These are phyloP conservation scores for Boletellus sp. DNA, from an alignment of 768 basidiomycete genomes.

Conservation along the genomic window DNA sequence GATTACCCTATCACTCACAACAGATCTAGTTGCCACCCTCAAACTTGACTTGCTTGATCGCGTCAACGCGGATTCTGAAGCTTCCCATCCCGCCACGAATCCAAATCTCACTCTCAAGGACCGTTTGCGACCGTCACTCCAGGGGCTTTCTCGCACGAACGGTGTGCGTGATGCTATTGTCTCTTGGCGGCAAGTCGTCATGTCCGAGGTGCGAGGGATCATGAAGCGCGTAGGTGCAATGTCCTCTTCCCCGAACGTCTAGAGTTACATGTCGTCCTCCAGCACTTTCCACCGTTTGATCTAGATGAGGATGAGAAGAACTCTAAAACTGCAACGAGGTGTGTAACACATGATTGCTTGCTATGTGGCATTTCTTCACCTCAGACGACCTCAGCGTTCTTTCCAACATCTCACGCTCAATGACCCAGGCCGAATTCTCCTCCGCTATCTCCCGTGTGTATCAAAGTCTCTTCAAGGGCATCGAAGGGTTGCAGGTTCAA, in stretches of 20 bases:
- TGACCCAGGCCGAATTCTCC: conserved; percentile 69
- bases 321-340: conserved; percentile 30
- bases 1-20: conserved; percentile 71
- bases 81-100: conserved; percentile 16
- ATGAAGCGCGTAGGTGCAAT: conserved; percentile 53
- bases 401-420: conserved; percentile 54
- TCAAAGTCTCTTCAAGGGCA: conserved; percentile 53
- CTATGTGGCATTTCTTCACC: not conserved
- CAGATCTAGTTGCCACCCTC: conserved; percentile 72
- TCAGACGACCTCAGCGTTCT: conserved; percentile 30
- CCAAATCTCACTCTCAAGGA: conserved; percentile 52
- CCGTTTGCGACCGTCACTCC: conserved; percentile 65
- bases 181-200: conserved; percentile 68
- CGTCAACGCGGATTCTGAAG: conserved; percentile 29
- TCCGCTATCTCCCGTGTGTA: conserved; percentile 60
- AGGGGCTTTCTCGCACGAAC: conserved; percentile 71
- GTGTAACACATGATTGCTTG: conserved; percentile 4
- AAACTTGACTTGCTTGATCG: conserved; percentile 62
- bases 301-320: conserved; percentile 48
- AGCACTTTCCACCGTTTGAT: conserved; percentile 63
- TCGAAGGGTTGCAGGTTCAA: conserved; percentile 67
- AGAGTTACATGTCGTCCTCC: conserved; percentile 2
- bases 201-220: conserved; percentile 54
- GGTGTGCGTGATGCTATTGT: conserved; percentile 64
- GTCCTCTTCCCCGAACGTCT: not conserved